Base-by-base conservation (phyloP, 2,329 filamentous ascomycete species). In the Hypoxylon rubiginosum region DNA sequence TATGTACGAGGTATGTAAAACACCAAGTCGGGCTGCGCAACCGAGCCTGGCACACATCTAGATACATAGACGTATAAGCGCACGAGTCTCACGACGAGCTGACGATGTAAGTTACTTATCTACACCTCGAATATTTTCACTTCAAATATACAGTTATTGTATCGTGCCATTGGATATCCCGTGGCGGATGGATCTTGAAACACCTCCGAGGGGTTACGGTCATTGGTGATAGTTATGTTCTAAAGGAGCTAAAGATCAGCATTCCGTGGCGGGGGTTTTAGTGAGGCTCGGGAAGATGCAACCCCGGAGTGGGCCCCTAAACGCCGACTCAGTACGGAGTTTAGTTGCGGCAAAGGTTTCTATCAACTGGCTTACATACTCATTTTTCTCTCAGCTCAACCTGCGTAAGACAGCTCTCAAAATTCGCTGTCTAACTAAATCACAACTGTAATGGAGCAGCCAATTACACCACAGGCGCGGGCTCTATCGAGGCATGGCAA, bases 401-500 rank as follows among this genome's bases (percentile, higher is more conserved):
- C 11, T n/a, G n/a, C n/a, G n/a, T n/a, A n/a, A 36, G 15, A 36
- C 9, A 34, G 11, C 32, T 34, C 4, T 34, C 9, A 10, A 34
- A 28, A 17, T 3, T 32, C 30, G 19, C 19, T 10, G 21, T 26
- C 49, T n/a, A 34, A 9, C 36, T 30, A 41, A 10, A 24, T 11
- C 24, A 46, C 36, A 46, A 32, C n/a, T 8, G 13, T 30, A 26
- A 77, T 71, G 64, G 61, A 71, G 15, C 62, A 68, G 45, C 53
- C 69, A 34, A 62, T 34, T 26, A 41, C 56, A n/a, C 53, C 58
- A 41, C 64, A 58, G 72, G 71, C 49, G 43, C 64, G 67, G 60
- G 21, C 61, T 26, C 54, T 51, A 54, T 66, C 75, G 19, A 69
- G 58, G 61, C 58, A 52, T n/a, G 19, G 21, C 53, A 78, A 80